Conservation (phyloP, 2,329 filamentous ascomycete species). For the Epichloe scottii region DNA sequence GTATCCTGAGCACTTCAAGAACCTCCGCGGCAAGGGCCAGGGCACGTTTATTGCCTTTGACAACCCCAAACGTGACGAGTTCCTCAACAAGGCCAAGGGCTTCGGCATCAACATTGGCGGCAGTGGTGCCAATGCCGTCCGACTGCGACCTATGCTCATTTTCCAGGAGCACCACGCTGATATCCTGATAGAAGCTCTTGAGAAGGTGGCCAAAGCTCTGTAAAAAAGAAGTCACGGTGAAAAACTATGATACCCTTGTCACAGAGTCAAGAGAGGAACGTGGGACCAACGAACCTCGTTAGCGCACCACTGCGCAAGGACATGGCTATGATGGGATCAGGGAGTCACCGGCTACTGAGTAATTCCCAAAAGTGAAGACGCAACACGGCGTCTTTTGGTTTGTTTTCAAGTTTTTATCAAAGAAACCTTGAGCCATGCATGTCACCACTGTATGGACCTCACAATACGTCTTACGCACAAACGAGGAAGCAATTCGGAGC, state of each 20-base stretch:
- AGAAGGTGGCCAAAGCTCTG: slow-evolving; percentile 52
- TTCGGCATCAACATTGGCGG: slow-evolving; percentile 82
- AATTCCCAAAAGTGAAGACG: not conserved
- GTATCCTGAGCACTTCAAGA: slow-evolving; percentile 67
- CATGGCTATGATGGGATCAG: not conserved
- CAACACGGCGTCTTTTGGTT: not conserved
- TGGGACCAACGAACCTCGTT: not conserved
- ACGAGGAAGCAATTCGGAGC: not conserved
- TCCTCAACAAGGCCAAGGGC: slow-evolving; percentile 66
- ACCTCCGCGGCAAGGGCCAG: slow-evolving; percentile 75
- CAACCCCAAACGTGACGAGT: slow-evolving; percentile 64
- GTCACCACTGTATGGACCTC: not conserved
- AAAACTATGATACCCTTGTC: too few relatives aligned
- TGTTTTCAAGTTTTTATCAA: not conserved
- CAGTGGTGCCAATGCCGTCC: slow-evolving; percentile 60
- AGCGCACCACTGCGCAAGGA: not conserved
- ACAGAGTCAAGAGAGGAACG: not conserved
- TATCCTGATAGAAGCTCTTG: slow-evolving; percentile 64
- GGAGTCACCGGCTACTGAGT: not conserved
- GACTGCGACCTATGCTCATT: slow-evolving; percentile 79
- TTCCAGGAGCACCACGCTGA: slow-evolving; percentile 89
- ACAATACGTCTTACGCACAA: not conserved
- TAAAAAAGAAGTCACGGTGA: slow-evolving; percentile 2
- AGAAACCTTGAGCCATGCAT: not conserved
- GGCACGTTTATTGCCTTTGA: slow-evolving; percentile 94